Evolutionary conservation across 768 basidiomycete species (phyloP), one percentile per base, ranked within the genome.

Genomic region (Pisolithus tinctorius): DNA sequence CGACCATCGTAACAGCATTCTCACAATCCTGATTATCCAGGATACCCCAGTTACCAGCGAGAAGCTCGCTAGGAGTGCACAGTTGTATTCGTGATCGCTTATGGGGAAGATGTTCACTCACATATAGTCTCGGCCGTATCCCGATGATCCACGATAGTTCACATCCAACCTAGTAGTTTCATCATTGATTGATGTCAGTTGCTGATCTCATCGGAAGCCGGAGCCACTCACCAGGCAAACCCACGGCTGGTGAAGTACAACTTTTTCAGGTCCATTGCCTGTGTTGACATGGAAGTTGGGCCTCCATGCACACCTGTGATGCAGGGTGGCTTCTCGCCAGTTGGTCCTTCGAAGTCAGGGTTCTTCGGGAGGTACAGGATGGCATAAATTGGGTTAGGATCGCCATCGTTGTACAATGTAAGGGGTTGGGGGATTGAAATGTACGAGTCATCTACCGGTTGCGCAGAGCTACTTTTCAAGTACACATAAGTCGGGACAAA

Each of bases 171-270:
- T 81, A 78, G 53, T 45, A 4, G 4, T 31, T 49, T 49, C 0
- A 55, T 60, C 20, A 52, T 29, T 52, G 38, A 20, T 34, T 0
- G 11, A 13, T 34, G 5, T 13, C 13, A 1, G 11, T 4, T 34
- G 34, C 5, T 11, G 34, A 34, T 34, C 4, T 29, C 27, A 13
- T 3, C 13, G 13, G 14, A 13, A 45, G 26, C 29, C 7, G 43
- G 11, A 1, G 23, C 26, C 3, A 56, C 70, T 40, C 54, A 84
- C 86, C 83, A 87, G n/a, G 75, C 82, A 71, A 74, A 88, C n/a
- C 86, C 84, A 6, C 84, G 74, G 20, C 77, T 78, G 0, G 85
- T 87, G 55, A 79, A 88, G 57, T 73, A 88, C 58, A 84, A 81
- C 50, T 72, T 76, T 8, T 53, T 60, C 78, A 79, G 79, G 17